Percentiles rank a stretch among this genome's conserved stretches.
Evolutionary conservation across 78 protist genomes (phyloP).

Genomic region (Emiliania huxleyi): DNA sequence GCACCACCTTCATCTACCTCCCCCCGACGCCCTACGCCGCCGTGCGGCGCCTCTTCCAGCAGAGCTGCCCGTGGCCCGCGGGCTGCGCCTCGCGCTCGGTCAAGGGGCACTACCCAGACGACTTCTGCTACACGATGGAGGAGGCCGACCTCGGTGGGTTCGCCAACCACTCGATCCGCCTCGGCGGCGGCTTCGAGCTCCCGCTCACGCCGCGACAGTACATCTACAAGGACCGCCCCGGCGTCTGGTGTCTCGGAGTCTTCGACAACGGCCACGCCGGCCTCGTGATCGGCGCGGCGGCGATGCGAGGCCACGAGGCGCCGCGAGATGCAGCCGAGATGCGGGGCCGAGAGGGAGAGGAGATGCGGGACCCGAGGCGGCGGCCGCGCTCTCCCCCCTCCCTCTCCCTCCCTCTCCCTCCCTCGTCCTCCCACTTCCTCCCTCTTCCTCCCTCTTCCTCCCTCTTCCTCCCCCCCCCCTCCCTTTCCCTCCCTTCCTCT

Average conservation of each 20-base stretch:
- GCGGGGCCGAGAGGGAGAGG: no score
- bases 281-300: background rate
- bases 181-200: no score
- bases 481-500: no score
- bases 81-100: background rate
- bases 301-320: background rate
- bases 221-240: background rate
- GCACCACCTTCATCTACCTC: conserved; percentile 15
- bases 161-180: background rate
- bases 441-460: no score
- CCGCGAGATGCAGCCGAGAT: no score
- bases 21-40: background rate
- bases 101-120: background rate
- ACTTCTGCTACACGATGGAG: conserved; percentile 7
- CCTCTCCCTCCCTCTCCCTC: no score
- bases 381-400: no score
- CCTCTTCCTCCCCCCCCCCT: no score
- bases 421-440: no score
- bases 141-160: background rate
- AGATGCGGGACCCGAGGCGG: no score
- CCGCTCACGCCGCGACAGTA: background rate
- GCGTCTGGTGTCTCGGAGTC: background rate
- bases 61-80: background rate
- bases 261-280: conserved; percentile 17
- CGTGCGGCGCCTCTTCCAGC: background rate